A percentile compares a stretch with the other conserved stretches of the same genome.
Conservation (phyloP, 148 eudicot species). For the Polygonum aviculare region DNA sequence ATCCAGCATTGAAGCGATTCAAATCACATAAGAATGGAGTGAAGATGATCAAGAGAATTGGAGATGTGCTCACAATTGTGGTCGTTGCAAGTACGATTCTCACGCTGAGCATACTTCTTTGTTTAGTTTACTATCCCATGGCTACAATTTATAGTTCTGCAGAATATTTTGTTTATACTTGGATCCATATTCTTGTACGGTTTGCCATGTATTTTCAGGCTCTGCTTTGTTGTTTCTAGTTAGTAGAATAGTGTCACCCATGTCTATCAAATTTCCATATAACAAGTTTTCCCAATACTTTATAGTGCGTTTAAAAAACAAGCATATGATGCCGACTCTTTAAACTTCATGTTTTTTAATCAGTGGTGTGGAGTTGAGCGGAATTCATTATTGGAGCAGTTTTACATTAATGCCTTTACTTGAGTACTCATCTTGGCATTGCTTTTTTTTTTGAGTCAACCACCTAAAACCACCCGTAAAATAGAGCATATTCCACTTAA, state of each 20-base stretch:
- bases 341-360: neutral
- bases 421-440: neutral
- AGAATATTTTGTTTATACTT: neutral
- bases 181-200: neutral
- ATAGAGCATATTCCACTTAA: too few species aligned
- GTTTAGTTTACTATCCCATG: neutral
- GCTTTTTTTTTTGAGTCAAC: too few species aligned
- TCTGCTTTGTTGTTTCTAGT: neutral
- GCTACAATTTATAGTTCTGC: neutral
- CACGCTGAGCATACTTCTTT: neutral
- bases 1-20: conserved; percentile 66
- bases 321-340: neutral
- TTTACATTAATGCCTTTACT: neutral
- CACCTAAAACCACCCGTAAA: too few species aligned
- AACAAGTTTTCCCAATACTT: neutral
- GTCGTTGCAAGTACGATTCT: conserved; percentile 69
- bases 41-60: conserved; percentile 48
- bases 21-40: conserved; percentile 64
- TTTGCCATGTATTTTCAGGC: neutral
- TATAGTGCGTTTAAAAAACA: neutral
- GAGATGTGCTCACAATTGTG: conserved; percentile 67
- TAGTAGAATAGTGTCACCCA: neutral
- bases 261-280: neutral
- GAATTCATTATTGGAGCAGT: neutral
- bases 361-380: neutral